Percentiles rank a stretch among this genome's conserved stretches.
Conservation (phyloP, 139 green algal species). For the Spirogloea muscicola region DNA sequence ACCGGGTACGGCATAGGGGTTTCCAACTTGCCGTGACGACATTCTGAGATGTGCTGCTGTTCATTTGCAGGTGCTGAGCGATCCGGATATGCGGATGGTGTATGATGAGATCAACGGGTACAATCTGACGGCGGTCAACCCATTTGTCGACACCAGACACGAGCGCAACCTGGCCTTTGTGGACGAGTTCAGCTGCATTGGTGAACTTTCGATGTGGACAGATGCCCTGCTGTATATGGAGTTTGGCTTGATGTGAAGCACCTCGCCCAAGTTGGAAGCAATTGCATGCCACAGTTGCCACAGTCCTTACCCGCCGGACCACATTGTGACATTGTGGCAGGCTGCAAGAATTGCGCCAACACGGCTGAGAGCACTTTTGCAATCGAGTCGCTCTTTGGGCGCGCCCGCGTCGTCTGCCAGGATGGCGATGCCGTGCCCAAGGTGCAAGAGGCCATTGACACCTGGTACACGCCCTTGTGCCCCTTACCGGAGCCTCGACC, state of each 20-base stretch:
- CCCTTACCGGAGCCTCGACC: too few species aligned
- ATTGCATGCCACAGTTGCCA: too few species aligned
- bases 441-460: slow-evolving; percentile 48
- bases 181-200: slow-evolving; percentile 51
- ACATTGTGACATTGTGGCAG: slow-evolving; percentile 20
- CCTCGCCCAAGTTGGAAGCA: too few species aligned
- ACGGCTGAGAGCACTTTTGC: slow-evolving; percentile 32
- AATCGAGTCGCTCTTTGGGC: slow-evolving; percentile 39
- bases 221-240: too few species aligned
- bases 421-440: not conserved
- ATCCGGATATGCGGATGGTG: slow-evolving; percentile 39
- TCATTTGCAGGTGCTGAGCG: slow-evolving; percentile 45
- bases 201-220: slow-evolving; percentile 2
- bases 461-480: too few species aligned
- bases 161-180: slow-evolving; percentile 42
- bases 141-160: slow-evolving; percentile 17
- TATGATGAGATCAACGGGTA: slow-evolving; percentile 52
- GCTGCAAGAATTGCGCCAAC: slow-evolving; percentile 49
- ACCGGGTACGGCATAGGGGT: too few species aligned
- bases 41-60: too few species aligned
- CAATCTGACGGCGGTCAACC: slow-evolving; percentile 21
- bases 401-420: slow-evolving; percentile 27
- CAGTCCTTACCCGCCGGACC: too few species aligned
- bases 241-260: too few species aligned
- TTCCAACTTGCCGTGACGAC: too few species aligned